Percentiles rank a stretch among this genome's conserved stretches.
Conservation (phyloP, 495 filamentous ascomycete genomes). For the Trypethelium eluteriae region DNA sequence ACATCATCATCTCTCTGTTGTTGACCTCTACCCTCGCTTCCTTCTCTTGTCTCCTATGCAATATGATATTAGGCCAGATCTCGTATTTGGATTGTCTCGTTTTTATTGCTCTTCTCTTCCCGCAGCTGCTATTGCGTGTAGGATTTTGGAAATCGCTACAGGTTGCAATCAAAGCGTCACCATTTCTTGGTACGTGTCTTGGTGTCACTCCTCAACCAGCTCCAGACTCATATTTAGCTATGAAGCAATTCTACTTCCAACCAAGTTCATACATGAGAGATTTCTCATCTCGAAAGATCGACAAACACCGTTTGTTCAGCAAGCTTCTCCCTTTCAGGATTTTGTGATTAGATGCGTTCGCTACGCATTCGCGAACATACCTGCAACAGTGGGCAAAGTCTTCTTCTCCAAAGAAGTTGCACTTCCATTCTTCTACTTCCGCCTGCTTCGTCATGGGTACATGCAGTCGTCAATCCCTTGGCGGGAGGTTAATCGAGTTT, state of each 20-base stretch:
- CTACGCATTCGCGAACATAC: conserved; percentile 65
- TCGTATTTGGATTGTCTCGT: conserved; percentile 65
- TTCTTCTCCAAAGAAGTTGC: conserved; percentile 69
- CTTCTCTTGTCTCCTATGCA: neutral
- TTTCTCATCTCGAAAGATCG: conserved; percentile 42
- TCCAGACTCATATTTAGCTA: neutral
- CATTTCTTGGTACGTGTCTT: conserved; percentile 55
- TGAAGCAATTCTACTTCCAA: conserved; percentile 42
- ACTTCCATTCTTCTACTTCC: conserved; percentile 63
- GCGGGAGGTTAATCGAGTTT: conserved; percentile 49
- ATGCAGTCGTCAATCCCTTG: conserved; percentile 52
- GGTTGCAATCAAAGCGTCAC: conserved; percentile 54
- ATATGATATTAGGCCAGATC: conserved; percentile 57
- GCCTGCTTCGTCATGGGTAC: conserved; percentile 64
- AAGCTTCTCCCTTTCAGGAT: conserved; percentile 62
- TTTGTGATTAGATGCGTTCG: conserved; percentile 64
- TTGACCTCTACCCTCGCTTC: too few relatives aligned
- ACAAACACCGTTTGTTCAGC: conserved; percentile 54
- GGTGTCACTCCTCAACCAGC: neutral
- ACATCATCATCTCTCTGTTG: too few relatives aligned
- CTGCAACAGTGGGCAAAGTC: conserved; percentile 56
- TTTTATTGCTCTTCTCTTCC: conserved; percentile 57
- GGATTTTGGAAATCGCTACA: conserved; percentile 47
- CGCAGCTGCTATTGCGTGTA: conserved; percentile 56
- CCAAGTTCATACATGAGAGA: conserved; percentile 49